phyloP scores from a whole-genome alignment of 2,329 filamentous ascomycete species.

The Pseudogymnoascus sp. region DNA sequence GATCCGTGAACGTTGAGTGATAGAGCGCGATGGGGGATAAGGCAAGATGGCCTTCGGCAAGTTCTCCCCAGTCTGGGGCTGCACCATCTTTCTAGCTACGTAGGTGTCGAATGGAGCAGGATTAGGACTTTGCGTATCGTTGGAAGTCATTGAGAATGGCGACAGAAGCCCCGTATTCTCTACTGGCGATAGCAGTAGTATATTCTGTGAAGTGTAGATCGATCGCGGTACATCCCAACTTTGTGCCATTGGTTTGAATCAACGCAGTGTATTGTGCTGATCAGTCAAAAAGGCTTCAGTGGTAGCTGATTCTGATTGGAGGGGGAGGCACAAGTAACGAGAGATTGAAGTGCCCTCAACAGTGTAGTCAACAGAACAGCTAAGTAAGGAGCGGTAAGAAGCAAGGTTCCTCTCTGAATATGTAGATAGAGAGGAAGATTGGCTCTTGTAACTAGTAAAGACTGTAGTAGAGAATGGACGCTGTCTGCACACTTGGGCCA shows the following conservation, averaged over 20 bases:
- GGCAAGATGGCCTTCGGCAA: neutral
- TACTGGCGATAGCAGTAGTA: conserved; percentile 13
- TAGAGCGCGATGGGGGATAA: neutral
- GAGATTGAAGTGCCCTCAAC: neutral
- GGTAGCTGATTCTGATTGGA: neutral
- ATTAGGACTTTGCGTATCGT: neutral
- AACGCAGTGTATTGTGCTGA: neutral
- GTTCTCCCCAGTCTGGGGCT: neutral
- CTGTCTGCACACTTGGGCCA: neutral
- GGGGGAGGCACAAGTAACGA: neutral
- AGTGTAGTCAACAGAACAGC: neutral
- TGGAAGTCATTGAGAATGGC: neutral
- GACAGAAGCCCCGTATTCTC: neutral
- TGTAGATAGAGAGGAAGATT: neutral
- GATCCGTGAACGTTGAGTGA: neutral
- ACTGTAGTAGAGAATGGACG: neutral
- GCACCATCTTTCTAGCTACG: neutral
- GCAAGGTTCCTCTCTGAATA: neutral
- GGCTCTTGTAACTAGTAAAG: neutral
- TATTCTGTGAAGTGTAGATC: conserved; percentile 19
- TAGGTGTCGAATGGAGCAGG: neutral
- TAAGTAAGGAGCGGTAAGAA: neutral
- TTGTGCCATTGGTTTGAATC: conserved; percentile 23
- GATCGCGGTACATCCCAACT: conserved; percentile 21
- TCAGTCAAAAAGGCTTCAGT: neutral